Conservation (phyloP, 179 eudicot genomes). For the Spinacia oleracea region DNA sequence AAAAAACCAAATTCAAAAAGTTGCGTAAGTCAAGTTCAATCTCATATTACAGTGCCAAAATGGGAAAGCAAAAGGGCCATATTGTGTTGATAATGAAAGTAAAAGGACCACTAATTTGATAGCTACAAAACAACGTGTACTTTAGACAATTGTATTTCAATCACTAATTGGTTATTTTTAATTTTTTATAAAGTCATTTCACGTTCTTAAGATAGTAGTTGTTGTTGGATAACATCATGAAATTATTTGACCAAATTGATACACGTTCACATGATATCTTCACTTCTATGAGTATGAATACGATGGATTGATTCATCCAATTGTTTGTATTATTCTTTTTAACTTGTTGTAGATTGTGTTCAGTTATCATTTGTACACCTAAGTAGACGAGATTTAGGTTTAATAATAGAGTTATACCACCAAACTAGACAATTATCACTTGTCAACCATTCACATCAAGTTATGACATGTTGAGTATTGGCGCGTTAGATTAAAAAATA, state of each 20-base stretch:
- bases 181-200: slow-evolving; percentile 16
- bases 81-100: background rate
- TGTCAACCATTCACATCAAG: background rate
- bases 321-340: background rate
- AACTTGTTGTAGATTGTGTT: background rate
- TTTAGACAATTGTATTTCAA: background rate
- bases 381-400: background rate
- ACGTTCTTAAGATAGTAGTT: slow-evolving; percentile 9
- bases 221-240: background rate
- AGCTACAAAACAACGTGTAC: background rate
- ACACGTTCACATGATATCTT: slow-evolving; percentile 22
- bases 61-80: slow-evolving; percentile 9
- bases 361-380: background rate
- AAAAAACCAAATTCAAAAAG: too few species aligned
- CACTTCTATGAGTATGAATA: background rate
- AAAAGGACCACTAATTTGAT: slow-evolving; percentile 7
- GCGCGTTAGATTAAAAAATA: too few species aligned
- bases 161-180: background rate
- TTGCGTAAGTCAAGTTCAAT: background rate
- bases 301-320: background rate
- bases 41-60: slow-evolving; percentile 9
- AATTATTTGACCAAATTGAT: slow-evolving; percentile 16
- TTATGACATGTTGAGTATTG: too few species aligned
- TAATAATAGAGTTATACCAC: background rate
- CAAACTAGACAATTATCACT: background rate